Conservation (phyloP, 169 alveolate species). For the Amoebophrya sp. region DNA sequence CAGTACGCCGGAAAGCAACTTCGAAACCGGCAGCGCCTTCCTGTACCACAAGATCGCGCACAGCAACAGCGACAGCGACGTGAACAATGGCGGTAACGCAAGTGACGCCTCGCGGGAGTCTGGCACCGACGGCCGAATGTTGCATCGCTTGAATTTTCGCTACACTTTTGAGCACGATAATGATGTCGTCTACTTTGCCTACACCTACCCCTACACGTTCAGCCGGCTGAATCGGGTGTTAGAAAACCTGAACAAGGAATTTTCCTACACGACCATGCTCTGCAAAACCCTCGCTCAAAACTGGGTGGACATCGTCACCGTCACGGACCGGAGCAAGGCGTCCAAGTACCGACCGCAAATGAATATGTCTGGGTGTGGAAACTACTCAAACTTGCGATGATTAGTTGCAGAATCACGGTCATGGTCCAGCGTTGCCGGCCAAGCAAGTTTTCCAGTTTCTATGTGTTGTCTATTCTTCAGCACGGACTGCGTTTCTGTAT, state of each 20-base stretch:
- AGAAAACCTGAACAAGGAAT: constrained; percentile 46
- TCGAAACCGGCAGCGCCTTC: constrained; percentile 34
- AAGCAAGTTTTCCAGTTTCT: too few species aligned
- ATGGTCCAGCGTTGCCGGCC: too few species aligned
- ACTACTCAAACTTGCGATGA: too few species aligned
- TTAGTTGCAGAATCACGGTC: too few species aligned
- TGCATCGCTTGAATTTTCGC: constrained; percentile 53
- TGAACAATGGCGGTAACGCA: too few species aligned
- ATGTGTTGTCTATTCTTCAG: too few species aligned
- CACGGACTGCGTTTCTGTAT: too few species aligned
- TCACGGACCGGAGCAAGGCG: constrained; percentile 51
- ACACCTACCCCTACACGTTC: constrained; percentile 65
- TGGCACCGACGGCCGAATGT: constrained; percentile 47
- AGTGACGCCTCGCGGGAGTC: too few species aligned
- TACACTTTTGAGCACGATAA: constrained; percentile 53
- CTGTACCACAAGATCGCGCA: too few species aligned
- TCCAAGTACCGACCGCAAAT: too few species aligned
- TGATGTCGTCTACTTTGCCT: constrained; percentile 65
- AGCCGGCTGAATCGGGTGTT: constrained; percentile 51
- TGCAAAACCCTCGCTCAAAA: constrained; percentile 72
- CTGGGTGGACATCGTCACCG: constrained; percentile 61
- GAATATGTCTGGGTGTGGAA: too few species aligned
- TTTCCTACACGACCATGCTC: constrained; percentile 31
- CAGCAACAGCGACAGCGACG: too few species aligned
- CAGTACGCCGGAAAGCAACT: constrained; percentile 58